These are phyloP conservation scores for Apophysomyces sp. DNA, from an alignment of 371 early-diverging fungal species.

Conservation along the genomic window DNA sequence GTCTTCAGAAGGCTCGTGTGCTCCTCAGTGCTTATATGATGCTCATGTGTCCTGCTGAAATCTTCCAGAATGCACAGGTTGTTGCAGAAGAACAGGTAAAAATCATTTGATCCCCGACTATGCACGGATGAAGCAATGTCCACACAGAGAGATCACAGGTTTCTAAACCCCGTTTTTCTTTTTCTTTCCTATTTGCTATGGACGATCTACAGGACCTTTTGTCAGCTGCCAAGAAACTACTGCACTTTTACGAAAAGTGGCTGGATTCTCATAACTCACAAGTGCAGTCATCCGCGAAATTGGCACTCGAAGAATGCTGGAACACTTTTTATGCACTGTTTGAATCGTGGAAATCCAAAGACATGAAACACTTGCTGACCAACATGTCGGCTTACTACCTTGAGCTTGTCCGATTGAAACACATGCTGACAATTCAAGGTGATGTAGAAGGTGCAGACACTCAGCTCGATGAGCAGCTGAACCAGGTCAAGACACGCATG, in stretches of 20 bases:
- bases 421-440: slow-evolving; percentile 59
- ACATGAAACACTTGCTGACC: slow-evolving; percentile 58
- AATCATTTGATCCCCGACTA: slow-evolving; percentile 3
- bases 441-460: slow-evolving; percentile 56
- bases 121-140: not conserved
- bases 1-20: slow-evolving; percentile 53
- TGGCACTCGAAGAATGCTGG: slow-evolving; percentile 51
- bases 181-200: slow-evolving; percentile 1
- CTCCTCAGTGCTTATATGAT: slow-evolving; percentile 72
- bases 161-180: slow-evolving; percentile 8
- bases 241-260: slow-evolving; percentile 60
- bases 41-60: slow-evolving; percentile 59
- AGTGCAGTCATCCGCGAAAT: slow-evolving; percentile 27
- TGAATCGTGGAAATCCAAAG: slow-evolving; percentile 71
- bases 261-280: slow-evolving; percentile 30
- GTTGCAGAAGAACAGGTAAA: slow-evolving; percentile 61
- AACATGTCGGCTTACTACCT: slow-evolving; percentile 68
- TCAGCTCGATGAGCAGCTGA: slow-evolving; percentile 53
- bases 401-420: slow-evolving; percentile 67
- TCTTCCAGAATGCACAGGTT: slow-evolving; percentile 51
- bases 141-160: not conserved
- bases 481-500: slow-evolving; percentile 29
- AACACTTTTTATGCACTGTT: slow-evolving; percentile 59
- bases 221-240: slow-evolving; percentile 42
- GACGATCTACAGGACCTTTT: slow-evolving; percentile 34